Conservation (phyloP, 2,329 filamentous ascomycete species). For the Aspergillus chevalieri region DNA sequence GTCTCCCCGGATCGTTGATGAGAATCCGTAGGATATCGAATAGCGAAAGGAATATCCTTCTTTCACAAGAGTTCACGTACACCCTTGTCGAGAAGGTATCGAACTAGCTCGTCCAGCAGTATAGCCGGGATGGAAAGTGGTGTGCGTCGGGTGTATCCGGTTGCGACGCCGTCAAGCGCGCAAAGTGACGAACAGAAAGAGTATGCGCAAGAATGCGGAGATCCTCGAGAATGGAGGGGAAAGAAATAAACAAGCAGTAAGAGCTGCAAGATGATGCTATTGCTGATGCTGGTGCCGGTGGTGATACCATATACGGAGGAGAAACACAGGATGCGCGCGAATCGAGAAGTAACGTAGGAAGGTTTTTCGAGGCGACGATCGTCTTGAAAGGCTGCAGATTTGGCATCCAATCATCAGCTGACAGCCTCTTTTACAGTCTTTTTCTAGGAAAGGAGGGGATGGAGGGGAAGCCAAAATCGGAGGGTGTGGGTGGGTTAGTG, state of each 20-base stretch:
- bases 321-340: not conserved
- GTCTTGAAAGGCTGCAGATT: not conserved
- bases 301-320: not conserved
- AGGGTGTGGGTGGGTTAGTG: not conserved
- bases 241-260: not conserved
- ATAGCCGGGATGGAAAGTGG: not conserved
- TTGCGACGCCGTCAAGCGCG: not conserved
- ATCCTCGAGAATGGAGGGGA: not conserved
- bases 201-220: not conserved
- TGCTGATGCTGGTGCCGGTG: not conserved
- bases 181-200: not conserved
- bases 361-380: not conserved
- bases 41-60: not conserved
- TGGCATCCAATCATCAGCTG: not conserved
- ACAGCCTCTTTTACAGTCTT: not conserved
- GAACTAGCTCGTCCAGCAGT: not conserved
- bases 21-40: not conserved
- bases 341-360: not conserved
- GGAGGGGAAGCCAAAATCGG: not conserved
- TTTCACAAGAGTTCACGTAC: not conserved
- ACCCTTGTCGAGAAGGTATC: not conserved
- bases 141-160: not conserved
- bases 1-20: conserved; percentile 1
- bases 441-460: not conserved
- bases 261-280: not conserved